A percentile compares a stretch with the other conserved stretches of the same genome.
Conservation (phyloP, 2,329 filamentous ascomycete species). For the Lachnellula occidentalis region DNA sequence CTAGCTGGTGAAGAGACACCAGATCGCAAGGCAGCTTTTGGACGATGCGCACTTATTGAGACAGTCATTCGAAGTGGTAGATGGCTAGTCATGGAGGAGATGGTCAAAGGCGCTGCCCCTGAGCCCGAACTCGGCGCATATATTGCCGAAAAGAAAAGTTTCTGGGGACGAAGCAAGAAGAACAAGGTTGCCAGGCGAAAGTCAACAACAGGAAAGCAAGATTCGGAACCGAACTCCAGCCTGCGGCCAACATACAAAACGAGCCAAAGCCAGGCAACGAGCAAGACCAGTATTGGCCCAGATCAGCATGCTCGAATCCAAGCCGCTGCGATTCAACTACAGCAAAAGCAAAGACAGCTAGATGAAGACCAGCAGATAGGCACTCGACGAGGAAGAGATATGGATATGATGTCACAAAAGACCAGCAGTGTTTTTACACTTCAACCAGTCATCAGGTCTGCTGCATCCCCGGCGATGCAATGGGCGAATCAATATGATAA, state of each 20-base stretch:
- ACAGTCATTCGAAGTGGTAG: conserved; percentile 74
- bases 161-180: conserved; percentile 79
- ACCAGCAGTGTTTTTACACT: conserved; percentile 87
- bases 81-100: conserved; percentile 95
- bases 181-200: conserved; percentile 64
- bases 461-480: conserved; percentile 90
- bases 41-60: conserved; percentile 86
- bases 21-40: conserved; percentile 85
- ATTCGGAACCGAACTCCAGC: conserved; percentile 41
- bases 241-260: conserved; percentile 36
- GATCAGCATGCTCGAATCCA: conserved; percentile 93
- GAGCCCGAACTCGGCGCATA: conserved; percentile 82
- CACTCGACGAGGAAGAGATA: conserved; percentile 51
- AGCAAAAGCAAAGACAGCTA: conserved; percentile 68
- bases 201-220: conserved; percentile 57
- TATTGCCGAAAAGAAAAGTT: conserved; percentile 90
- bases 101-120: conserved; percentile 85
- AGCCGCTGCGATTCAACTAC: conserved; percentile 79
- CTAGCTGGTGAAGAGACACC: conserved; percentile 83
- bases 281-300: conserved; percentile 78
- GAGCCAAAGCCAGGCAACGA: conserved; percentile 42
- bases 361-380: conserved; percentile 46
- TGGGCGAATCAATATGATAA: conserved; percentile 97
- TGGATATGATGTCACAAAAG: conserved; percentile 57
- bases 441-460: conserved; percentile 75